Conservation (phyloP, 352 stramenopile genomes). For the Globisporangium takayamanum region DNA sequence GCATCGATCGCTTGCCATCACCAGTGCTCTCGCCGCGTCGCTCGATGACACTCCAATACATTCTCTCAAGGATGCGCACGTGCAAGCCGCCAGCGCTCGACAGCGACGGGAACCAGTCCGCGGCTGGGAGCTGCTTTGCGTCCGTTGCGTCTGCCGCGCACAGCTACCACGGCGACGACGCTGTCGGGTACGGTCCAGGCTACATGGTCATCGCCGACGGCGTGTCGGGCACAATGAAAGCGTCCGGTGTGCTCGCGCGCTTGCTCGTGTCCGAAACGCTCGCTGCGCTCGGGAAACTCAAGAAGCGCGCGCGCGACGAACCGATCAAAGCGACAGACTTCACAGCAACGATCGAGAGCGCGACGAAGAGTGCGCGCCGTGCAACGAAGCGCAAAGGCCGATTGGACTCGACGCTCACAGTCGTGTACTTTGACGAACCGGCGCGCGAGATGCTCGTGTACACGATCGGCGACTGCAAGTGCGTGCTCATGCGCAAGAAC, state of each 20-base stretch:
- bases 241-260: constrained; percentile 68
- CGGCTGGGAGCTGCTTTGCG: constrained; percentile 36
- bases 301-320: constrained; percentile 49
- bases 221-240: constrained; percentile 82
- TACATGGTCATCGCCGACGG: constrained; percentile 87
- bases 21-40: not conserved
- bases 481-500: constrained; percentile 58
- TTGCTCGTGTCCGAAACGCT: constrained; percentile 78
- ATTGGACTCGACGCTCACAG: constrained; percentile 78
- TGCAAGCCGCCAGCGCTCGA: constrained; percentile 49
- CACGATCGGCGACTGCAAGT: constrained; percentile 86
- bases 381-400: constrained; percentile 69
- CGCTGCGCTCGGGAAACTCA: constrained; percentile 55
- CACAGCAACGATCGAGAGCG: constrained; percentile 51
- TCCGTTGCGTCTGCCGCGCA: constrained; percentile 72
- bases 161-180: constrained; percentile 83
- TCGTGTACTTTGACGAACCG: constrained; percentile 74
- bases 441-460: constrained; percentile 75
- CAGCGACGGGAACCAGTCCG: constrained; percentile 10
- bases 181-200: constrained; percentile 71
- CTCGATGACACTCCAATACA: constrained; percentile 34
- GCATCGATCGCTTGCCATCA: not conserved
- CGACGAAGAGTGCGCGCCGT: constrained; percentile 69
- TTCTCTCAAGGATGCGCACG: constrained; percentile 69
- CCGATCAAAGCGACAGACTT: constrained; percentile 59